A percentile compares a stretch with the other conserved stretches of the same genome.
phyloP scores from a whole-genome alignment of 352 stramenopile species.

The Globisporangium uncinulatum region DNA sequence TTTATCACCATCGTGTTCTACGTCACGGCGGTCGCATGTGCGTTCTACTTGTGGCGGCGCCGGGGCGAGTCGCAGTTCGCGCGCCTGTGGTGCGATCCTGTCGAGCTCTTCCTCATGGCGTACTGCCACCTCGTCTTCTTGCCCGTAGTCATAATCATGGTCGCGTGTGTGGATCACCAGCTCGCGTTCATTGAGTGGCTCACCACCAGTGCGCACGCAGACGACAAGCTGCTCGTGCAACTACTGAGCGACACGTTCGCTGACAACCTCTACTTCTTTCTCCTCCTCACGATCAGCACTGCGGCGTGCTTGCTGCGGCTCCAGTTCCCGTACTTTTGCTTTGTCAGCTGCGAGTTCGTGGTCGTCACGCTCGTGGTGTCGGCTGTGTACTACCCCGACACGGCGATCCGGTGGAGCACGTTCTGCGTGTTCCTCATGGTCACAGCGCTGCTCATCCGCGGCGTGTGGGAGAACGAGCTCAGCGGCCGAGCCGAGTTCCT shows the following conservation, averaged over 20 bases:
- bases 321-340: conserved; percentile 47
- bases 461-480: conserved; percentile 40
- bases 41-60: conserved; percentile 23
- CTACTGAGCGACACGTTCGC: conserved; percentile 33
- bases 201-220: background rate
- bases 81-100: conserved; percentile 24
- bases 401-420: conserved; percentile 19
- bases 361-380: conserved; percentile 26
- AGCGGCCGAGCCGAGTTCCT: conserved; percentile 42
- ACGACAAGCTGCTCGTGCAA: conserved; percentile 8
- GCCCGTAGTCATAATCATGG: conserved; percentile 27
- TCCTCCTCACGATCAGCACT: conserved; percentile 30
- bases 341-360: conserved; percentile 34
- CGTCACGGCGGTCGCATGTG: conserved; percentile 16
- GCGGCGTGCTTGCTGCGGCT: conserved; percentile 39
- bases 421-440: conserved; percentile 31
- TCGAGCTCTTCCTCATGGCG: conserved; percentile 36
- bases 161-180: conserved; percentile 34
- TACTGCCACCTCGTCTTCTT: conserved; percentile 39
- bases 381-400: conserved; percentile 14
- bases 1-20: conserved; percentile 24
- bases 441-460: conserved; percentile 27
- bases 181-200: conserved; percentile 11
- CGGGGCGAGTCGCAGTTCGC: conserved; percentile 26
- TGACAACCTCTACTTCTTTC: conserved; percentile 38